A percentile compares a stretch with the other conserved stretches of the same genome.
Conservation (phyloP, 2,329 filamentous ascomycete species). For the Lachnellula occidentalis region DNA sequence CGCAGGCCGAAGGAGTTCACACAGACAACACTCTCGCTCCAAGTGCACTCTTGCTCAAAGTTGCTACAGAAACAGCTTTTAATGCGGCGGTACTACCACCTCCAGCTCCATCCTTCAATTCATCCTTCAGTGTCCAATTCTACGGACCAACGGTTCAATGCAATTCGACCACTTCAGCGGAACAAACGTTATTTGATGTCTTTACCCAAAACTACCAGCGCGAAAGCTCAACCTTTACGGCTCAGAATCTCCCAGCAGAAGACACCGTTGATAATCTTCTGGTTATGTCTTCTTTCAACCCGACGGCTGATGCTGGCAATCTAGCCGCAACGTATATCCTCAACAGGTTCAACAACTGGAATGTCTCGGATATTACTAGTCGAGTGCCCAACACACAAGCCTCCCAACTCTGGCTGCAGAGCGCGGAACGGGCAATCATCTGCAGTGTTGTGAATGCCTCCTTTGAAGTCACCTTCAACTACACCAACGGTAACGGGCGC, state of each 20-base stretch:
- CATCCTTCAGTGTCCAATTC: conserved; percentile 13
- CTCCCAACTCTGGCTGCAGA: conserved; percentile 12
- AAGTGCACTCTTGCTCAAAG: background rate
- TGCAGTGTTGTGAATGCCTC: conserved; percentile 14
- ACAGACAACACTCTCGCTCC: background rate
- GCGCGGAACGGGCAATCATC: conserved; percentile 4
- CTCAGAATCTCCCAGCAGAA: too few species aligned
- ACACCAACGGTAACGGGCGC: background rate
- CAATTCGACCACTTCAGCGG: background rate
- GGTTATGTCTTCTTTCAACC: too few species aligned
- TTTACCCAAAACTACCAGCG: too few species aligned
- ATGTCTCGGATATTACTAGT: background rate
- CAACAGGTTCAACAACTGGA: background rate
- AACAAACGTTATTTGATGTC: conserved; percentile 4
- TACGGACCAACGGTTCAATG: conserved; percentile 16
- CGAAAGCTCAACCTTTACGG: too few species aligned
- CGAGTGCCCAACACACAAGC: background rate
- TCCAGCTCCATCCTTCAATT: conserved; percentile 7
- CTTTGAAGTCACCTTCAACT: conserved; percentile 14
- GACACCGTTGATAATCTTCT: too few species aligned
- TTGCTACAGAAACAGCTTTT: conserved; percentile 2
- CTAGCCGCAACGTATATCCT: background rate
- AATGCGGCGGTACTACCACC: conserved; percentile 3
- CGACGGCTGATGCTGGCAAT: too few species aligned
- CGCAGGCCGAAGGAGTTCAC: too few species aligned